These are phyloP conservation scores for Eucalyptus polybractea DNA, from an alignment of 345 rosid species.

Conservation along the genomic window DNA sequence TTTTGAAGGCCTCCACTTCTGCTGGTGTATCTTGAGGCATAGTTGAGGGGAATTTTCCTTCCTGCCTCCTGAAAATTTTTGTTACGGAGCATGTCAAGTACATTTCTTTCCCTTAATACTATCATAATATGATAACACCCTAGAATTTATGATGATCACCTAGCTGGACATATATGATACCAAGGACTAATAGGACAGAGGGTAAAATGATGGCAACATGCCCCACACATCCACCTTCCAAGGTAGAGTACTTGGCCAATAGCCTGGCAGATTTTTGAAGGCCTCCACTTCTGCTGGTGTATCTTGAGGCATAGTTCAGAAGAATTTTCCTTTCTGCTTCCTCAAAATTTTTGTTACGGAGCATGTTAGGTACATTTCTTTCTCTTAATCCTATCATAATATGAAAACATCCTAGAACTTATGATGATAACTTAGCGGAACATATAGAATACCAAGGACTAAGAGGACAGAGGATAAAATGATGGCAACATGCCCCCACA, in stretches of 20 bases:
- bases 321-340: background rate
- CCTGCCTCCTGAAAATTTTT: slow-evolving; percentile 80
- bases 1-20: slow-evolving; percentile 54
- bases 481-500: slow-evolving; percentile 44
- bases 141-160: too few species aligned
- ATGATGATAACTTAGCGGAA: slow-evolving; percentile 47
- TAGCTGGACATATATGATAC: too few species aligned
- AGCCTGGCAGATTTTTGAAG: too few species aligned
- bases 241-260: too few species aligned
- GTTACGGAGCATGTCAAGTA: slow-evolving; percentile 1
- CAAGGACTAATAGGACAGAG: too few species aligned
- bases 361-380: background rate
- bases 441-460: slow-evolving; percentile 87
- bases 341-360: too few species aligned
- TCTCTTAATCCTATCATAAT: background rate
- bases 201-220: too few species aligned
- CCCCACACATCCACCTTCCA: too few species aligned
- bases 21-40: slow-evolving; percentile 64
- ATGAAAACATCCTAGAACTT: background rate
- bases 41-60: slow-evolving; percentile 92
- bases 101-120: background rate
- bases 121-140: too few species aligned
- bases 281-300: too few species aligned
- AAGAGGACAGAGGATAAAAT: slow-evolving; percentile 43
- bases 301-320: too few species aligned